A percentile compares a stretch with the other conserved stretches of the same genome.
These are phyloP conservation scores for Nothophaeocryptopus gaeumannii DNA, from an alignment of 2,329 filamentous ascomycete species.

Conservation along the genomic window DNA sequence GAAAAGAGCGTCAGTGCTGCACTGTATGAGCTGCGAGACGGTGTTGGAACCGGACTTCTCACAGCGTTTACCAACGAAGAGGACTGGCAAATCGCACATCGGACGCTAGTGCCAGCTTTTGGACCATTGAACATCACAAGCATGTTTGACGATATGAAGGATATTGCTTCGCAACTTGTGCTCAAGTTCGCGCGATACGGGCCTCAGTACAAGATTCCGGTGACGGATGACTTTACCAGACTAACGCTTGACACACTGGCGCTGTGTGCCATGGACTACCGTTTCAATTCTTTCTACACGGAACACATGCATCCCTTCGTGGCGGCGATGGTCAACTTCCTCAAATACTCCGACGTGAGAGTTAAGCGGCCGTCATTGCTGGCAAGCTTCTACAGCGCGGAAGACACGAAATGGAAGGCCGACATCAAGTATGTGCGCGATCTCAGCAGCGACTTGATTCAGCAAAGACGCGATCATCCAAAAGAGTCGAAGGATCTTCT, in stretches of 20 bases:
- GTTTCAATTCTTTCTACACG: constrained; percentile 68
- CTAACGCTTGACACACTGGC: constrained; percentile 70
- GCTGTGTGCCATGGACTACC: constrained; percentile 53
- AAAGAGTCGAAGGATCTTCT: constrained; percentile 64
- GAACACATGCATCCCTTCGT: constrained; percentile 69
- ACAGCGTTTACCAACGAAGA: constrained; percentile 43
- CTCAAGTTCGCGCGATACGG: constrained; percentile 47
- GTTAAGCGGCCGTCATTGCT: constrained; percentile 45
- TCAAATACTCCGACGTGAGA: constrained; percentile 44
- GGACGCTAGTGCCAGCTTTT: constrained; percentile 66
- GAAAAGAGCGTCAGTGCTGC: constrained; percentile 54
- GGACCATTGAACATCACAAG: constrained; percentile 64
- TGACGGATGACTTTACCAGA: constrained; percentile 68
- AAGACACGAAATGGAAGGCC: constrained; percentile 48
- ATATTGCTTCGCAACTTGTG: constrained; percentile 35
- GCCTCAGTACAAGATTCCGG: constrained; percentile 54
- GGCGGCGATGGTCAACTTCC: constrained; percentile 62
- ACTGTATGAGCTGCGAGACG: constrained; percentile 58
- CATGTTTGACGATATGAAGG: constrained; percentile 58
- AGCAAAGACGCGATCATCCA: constrained; percentile 55
- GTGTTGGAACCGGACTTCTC: constrained; percentile 64
- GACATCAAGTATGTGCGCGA: constrained; percentile 57
- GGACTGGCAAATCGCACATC: constrained; percentile 39
- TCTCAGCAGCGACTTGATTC: constrained; percentile 59
- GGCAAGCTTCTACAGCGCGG: constrained; percentile 42